Evolutionary conservation across 1,284 basidiomycete species (phyloP), one percentile per base, ranked within the genome.

Genomic region (Ceratobasidium sp.): DNA sequence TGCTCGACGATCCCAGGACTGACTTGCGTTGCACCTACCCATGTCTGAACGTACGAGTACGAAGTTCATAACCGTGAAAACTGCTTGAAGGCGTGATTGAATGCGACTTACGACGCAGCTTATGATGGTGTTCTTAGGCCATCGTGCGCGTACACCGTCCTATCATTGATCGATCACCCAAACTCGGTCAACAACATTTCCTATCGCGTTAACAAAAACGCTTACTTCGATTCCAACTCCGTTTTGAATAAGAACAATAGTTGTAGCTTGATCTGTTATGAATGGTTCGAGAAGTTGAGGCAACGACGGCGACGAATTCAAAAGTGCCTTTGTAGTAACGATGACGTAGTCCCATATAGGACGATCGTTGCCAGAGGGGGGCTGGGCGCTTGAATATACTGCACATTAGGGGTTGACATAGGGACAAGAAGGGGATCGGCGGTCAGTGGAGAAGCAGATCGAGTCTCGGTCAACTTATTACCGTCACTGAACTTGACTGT

Each of bases 221-320:
- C 73, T n/a, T 46, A 46, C 73, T 54, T 78, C 77, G 71, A 78
- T 75, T 23, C 77, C 77, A 17, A 78, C 70, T 1, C 77, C 77
- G 28, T 78, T 78, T 33, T 78, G 77, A 26, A 78, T 59, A 26
- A 78, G 38, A 1, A 75, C 77, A 42, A 78, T 75, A 17, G 77
- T 75, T 13, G 77, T 67, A 2, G 26, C 28, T 44, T 65, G 40
- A 12, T 71, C 52, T n/a, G 77, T 78, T 28, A 78, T 54, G 42
- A 70, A 78, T 15, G 77, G 77, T 12, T 73, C 69, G 40, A 78
- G 61, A 59, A 67, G 64, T 44, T 73, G 50, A 10, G 68, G 66
- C 38, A 78, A 40, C n/a, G 70, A 65, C 12, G 77, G 77, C 71
- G 66, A 74, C 64, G 71, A 64, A 20, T 67, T 66, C 48, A 66